Evolutionary conservation across 1,284 basidiomycete genomes (phyloP).

Genomic region (Marasmius sp.): DNA sequence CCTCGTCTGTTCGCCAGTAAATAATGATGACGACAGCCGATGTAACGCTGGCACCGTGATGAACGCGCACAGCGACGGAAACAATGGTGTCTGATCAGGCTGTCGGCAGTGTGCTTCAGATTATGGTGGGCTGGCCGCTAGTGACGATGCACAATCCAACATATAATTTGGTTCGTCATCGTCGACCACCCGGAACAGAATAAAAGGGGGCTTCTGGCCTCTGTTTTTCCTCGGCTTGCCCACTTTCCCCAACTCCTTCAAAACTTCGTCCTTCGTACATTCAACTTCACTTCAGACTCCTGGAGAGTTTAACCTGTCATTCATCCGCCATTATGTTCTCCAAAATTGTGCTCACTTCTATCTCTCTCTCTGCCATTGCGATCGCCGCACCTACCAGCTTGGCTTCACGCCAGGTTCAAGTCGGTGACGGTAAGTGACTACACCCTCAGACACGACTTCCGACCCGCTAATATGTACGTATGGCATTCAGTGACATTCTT

Average conservation of each 20-base stretch:
- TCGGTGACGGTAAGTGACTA: not conserved
- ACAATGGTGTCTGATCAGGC: too few relatives aligned
- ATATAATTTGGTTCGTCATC: too few relatives aligned
- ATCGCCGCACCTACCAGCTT: not conserved
- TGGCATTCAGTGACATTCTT: constrained; percentile 8
- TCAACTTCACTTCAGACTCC: not conserved
- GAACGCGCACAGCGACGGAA: too few relatives aligned
- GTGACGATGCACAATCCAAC: too few relatives aligned
- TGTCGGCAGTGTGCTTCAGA: too few relatives aligned
- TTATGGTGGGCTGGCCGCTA: too few relatives aligned
- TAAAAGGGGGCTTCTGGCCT: not conserved
- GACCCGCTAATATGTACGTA: not conserved
- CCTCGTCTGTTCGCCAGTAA: too few relatives aligned
- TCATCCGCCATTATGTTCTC: constrained; percentile 1
- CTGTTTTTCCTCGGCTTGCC: not conserved
- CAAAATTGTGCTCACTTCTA: not conserved
- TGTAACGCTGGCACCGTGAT: too few relatives aligned
- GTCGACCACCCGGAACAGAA: not conserved
- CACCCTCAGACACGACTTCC: too few relatives aligned
- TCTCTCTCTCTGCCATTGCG: not conserved
- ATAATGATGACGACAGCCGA: too few relatives aligned
- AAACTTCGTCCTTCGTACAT: not conserved
- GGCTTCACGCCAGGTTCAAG: not conserved
- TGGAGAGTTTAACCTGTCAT: not conserved
- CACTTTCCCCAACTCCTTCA: not conserved